phyloP scores from a whole-genome alignment of 2,329 filamentous ascomycete genomes.

The Colletotrichum viniferum region DNA sequence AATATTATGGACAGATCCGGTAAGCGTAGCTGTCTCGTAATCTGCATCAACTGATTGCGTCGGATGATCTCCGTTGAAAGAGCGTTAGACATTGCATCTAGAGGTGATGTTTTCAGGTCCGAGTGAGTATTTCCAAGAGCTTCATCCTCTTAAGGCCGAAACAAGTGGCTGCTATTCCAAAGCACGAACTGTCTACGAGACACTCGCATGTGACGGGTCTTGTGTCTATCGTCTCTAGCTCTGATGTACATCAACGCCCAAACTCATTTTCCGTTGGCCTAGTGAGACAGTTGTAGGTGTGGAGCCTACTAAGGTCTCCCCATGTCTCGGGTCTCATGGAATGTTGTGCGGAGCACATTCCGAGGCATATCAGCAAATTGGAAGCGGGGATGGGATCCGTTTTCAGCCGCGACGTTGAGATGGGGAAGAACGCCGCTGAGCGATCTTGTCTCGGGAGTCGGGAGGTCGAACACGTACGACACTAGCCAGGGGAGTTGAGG shows the following conservation, averaged over 20 bases:
- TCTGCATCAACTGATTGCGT: background rate
- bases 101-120: background rate
- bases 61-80: background rate
- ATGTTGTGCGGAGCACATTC: background rate
- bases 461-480: background rate
- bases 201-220: background rate
- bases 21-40: rapidly evolving
- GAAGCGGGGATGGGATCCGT: rapidly evolving
- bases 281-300: background rate
- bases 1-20: background rate
- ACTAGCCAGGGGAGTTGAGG: background rate
- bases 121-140: rapidly evolving
- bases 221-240: no score
- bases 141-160: background rate
- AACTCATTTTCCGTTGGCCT: background rate
- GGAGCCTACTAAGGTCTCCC: background rate
- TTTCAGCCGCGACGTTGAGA: background rate
- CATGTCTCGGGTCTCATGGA: background rate
- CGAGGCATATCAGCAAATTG: rapidly evolving
- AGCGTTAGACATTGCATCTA: background rate
- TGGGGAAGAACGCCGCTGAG: background rate
- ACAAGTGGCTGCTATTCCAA: background rate
- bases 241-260: rapidly evolving
- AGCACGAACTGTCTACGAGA: background rate
- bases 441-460: background rate